Conservation (phyloP, 2,329 filamentous ascomycete species). For the Penicillium paneum region DNA sequence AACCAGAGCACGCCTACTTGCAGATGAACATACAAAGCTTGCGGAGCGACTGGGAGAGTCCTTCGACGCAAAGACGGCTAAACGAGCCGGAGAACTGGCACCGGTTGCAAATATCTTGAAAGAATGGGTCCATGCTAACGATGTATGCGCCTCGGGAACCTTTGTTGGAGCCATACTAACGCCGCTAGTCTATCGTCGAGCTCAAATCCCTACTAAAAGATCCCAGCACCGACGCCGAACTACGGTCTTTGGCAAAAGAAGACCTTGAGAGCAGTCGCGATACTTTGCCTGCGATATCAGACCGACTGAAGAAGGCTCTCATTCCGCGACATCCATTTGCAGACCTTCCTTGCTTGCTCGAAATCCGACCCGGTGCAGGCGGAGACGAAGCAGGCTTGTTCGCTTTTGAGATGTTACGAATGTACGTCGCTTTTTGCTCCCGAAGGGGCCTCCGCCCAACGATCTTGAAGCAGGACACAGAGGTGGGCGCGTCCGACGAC, state of each 20-base stretch:
- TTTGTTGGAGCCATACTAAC: not conserved
- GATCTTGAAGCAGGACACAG: constrained; percentile 77
- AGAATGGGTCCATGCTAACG: constrained; percentile 57
- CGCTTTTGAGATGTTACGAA: constrained; percentile 77
- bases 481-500: constrained; percentile 61
- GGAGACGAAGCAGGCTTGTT: constrained; percentile 91
- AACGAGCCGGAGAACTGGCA: constrained; percentile 56
- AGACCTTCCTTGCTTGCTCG: constrained; percentile 81
- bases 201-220: constrained; percentile 75
- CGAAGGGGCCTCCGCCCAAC: constrained; percentile 63
- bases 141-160: constrained; percentile 40
- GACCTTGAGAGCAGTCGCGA: constrained; percentile 68
- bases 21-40: constrained; percentile 55
- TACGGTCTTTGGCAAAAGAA: constrained; percentile 58
- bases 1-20: constrained; percentile 53
- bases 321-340: constrained; percentile 89
- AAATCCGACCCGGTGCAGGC: constrained; percentile 87
- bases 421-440: constrained; percentile 81
- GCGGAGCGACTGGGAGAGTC: constrained; percentile 51
- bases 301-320: constrained; percentile 69
- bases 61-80: constrained; percentile 57
- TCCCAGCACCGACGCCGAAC: constrained; percentile 56
- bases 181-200: constrained; percentile 57
- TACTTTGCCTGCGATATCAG: constrained; percentile 61
- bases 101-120: constrained; percentile 52